Evolutionary conservation across 2,329 filamentous ascomycete genomes (phyloP), one percentile per base, ranked within the genome.

Genomic region (Blastomyces gilchristii): DNA sequence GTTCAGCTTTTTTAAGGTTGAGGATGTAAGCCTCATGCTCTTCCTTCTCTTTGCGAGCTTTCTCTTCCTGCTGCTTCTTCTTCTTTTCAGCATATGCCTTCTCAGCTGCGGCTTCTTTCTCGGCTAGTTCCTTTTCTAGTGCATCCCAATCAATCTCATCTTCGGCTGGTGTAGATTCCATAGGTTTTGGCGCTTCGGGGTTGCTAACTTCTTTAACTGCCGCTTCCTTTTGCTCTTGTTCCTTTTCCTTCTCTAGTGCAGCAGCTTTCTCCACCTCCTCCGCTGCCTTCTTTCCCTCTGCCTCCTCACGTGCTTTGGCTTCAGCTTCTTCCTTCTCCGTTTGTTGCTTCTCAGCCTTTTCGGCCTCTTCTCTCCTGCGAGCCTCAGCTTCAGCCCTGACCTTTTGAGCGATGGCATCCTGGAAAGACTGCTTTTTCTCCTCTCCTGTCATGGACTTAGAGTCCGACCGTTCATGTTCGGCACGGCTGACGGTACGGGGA

Each of bases 381-480:
- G 66, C 70, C 64, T 75, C 73, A 63, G 72, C 64, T 16, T 65
- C 64, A 34, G 63, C 47, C 16, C 60, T 63, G 68, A 83, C 80
- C 70, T 79, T 80, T 68, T 78, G 75, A 37, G 76, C 77, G 61
- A 81, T 77, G 14, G 78, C 75, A 63, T 80, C 78, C 72, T 82
- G 83, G 72, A 96, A 87, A 73, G 90, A 87, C 73, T 89, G 86
- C 75, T 88, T 88, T 66, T 90, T 90, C 77, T 96, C 89, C 73
- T 93, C 88, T 45, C 85, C 84, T 1, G 88, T 88, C 82, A 94
- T 94, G 52, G 81, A 81, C 71, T 81, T 83, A 76, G 87, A 92
- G 60, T 95, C 90, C 18, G 85, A 81, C 52, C 90, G 87, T 22
- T 68, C 65, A 49, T 94, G 89, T 25, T 87, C 81, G 25, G 86